Percentiles rank a stretch among this genome's conserved stretches.
Conservation (phyloP, 2,329 filamentous ascomycete species). For the Orbilia oligospora region DNA sequence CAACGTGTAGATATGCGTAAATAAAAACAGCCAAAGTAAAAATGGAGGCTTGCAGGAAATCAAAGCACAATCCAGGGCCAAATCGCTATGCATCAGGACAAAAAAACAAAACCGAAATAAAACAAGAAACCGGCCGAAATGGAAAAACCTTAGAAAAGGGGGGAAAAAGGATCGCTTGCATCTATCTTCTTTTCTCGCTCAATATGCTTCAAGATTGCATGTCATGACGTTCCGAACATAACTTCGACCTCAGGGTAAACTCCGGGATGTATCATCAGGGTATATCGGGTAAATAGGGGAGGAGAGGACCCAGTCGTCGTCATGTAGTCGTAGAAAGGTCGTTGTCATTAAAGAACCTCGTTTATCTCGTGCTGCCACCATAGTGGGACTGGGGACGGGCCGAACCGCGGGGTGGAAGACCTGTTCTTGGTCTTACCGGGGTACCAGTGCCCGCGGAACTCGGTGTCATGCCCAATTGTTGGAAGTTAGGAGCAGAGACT, state of each 20-base stretch:
- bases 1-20: slow-evolving; percentile 49
- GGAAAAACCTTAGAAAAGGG: slow-evolving; percentile 13
- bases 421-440: slow-evolving; percentile 36
- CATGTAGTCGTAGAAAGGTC: slow-evolving; percentile 36
- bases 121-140: slow-evolving; percentile 17
- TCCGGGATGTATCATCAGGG: slow-evolving; percentile 17
- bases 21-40: neutral
- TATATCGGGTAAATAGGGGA: slow-evolving; percentile 2
- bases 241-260: slow-evolving; percentile 39
- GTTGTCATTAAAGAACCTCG: slow-evolving; percentile 16
- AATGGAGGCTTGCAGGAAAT: slow-evolving; percentile 8
- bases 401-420: slow-evolving; percentile 43
- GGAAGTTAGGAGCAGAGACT: slow-evolving; percentile 55
- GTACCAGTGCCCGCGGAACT: slow-evolving; percentile 31
- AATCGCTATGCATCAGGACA: slow-evolving; percentile 59
- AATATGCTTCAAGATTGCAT: slow-evolving; percentile 51
- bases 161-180: slow-evolving; percentile 39
- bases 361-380: slow-evolving; percentile 47
- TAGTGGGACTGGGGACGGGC: slow-evolving; percentile 55
- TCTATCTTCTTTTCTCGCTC: slow-evolving; percentile 51
- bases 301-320: slow-evolving; percentile 17
- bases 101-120: slow-evolving; percentile 26
- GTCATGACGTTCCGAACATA: slow-evolving; percentile 55
- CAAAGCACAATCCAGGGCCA: slow-evolving; percentile 48
- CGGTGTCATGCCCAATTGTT: slow-evolving; percentile 56